Percentiles rank a stretch among this genome's conserved stretches.
These are phyloP conservation scores for Pseudoturritis turrita DNA, from an alignment of 345 rosid genomes.

Conservation along the genomic window DNA sequence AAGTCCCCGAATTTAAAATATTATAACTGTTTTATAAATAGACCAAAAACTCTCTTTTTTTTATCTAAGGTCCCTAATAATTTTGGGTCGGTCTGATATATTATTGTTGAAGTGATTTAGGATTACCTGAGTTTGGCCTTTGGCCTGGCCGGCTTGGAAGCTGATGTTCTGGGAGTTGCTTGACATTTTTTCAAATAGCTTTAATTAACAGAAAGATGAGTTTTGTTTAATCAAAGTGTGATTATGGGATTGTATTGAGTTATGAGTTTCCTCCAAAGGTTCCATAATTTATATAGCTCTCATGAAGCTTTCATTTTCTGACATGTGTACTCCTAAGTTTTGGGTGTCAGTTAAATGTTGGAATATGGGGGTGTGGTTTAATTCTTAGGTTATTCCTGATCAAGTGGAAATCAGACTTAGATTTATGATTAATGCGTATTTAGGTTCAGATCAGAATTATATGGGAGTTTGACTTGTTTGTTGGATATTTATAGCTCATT, in stretches of 20 bases:
- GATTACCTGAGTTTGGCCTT: slow-evolving; percentile 53
- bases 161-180: slow-evolving; percentile 43
- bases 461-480: background rate
- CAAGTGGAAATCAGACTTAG: background rate
- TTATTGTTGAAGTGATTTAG: background rate
- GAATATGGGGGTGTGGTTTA: background rate
- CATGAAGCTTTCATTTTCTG: background rate
- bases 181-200: slow-evolving; percentile 24
- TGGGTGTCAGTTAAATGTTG: background rate
- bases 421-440: background rate
- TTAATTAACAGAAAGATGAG: background rate
- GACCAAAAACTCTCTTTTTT: too few species aligned
- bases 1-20: background rate
- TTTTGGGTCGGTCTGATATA: background rate
- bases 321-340: background rate
- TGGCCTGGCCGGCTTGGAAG: slow-evolving; percentile 49
- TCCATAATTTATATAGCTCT: slow-evolving; percentile 15
- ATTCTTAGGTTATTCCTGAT: background rate
- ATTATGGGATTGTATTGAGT: background rate
- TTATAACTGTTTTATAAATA: background rate
- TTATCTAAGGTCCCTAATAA: background rate
- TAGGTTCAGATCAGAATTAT: slow-evolving; percentile 1
- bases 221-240: background rate
- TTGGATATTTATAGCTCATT: slow-evolving; percentile 1
- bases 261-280: background rate